Conservation (phyloP, 2,329 filamentous ascomycete species). For the Teratosphaeriaceae sp. region DNA sequence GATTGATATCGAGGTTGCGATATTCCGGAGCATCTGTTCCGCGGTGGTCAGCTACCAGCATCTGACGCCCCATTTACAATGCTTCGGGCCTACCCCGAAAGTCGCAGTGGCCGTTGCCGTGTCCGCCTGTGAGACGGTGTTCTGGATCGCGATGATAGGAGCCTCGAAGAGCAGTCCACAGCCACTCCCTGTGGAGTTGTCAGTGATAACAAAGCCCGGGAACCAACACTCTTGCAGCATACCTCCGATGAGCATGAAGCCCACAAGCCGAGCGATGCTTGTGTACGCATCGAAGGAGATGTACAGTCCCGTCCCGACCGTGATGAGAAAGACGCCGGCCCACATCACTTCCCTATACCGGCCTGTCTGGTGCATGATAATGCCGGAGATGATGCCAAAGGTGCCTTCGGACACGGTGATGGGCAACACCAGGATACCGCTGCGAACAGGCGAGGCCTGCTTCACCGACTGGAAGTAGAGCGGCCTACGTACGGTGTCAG, state of each 20-base stretch:
- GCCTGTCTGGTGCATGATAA: slow-evolving; percentile 46
- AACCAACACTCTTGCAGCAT: no score
- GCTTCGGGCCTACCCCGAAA: no score
- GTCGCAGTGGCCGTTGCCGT: slow-evolving; percentile 48
- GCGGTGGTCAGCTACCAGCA: no score
- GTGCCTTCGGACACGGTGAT: slow-evolving; percentile 44
- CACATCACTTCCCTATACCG: slow-evolving; percentile 43
- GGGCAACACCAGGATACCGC: slow-evolving; percentile 56
- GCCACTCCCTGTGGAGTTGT: no score
- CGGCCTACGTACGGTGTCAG: no score
- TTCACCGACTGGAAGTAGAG: slow-evolving; percentile 67
- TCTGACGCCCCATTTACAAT: no score
- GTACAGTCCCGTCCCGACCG: slow-evolving; percentile 43
- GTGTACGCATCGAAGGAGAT: slow-evolving; percentile 35
- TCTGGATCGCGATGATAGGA: slow-evolving; percentile 51
- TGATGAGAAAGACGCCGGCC: slow-evolving; percentile 36
- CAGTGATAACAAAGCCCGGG: no score
- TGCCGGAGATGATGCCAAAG: slow-evolving; percentile 39
- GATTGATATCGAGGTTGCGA: slow-evolving; percentile 42
- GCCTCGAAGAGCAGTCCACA: slow-evolving; percentile 48
- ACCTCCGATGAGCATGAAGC: slow-evolving; percentile 45
- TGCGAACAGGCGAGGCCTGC: slow-evolving; percentile 53
- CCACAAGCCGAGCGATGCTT: slow-evolving; percentile 37
- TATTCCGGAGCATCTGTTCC: slow-evolving; percentile 42
- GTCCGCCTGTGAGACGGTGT: slow-evolving; percentile 40